phyloP scores from a whole-genome alignment of 169 alveolate genomes.

The Cyclospora cayetanensis region DNA sequence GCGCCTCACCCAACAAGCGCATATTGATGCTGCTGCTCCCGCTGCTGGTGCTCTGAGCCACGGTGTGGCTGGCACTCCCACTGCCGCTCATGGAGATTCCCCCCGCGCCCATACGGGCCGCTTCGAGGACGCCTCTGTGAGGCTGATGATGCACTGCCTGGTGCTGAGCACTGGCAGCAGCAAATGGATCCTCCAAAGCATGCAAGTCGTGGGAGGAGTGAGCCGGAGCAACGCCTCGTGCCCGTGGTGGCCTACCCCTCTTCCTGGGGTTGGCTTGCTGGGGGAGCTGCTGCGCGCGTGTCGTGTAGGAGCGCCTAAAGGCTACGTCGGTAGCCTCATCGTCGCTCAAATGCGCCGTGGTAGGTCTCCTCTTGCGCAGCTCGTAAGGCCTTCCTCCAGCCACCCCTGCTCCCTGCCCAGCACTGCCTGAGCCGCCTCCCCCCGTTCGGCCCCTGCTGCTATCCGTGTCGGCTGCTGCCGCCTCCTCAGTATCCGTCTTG shows the following conservation, averaged over 20 bases:
- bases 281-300: conserved; percentile 16
- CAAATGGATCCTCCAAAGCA: conserved; percentile 1
- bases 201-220: conserved; percentile 18
- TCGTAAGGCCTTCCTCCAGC: conserved; percentile 34
- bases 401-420: conserved; percentile 34
- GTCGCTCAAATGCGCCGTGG: conserved; percentile 10
- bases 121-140: neutral
- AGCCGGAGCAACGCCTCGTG: conserved; percentile 41
- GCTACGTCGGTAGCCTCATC: conserved; percentile 48
- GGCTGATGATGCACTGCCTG: conserved; percentile 53
- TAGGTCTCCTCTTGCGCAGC: conserved; percentile 54
- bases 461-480: conserved; percentile 50
- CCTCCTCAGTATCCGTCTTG: conserved; percentile 48
- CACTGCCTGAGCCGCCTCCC: neutral
- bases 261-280: conserved; percentile 53
- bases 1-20: conserved; percentile 52
- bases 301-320: conserved; percentile 14
- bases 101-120: neutral
- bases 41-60: conserved; percentile 18
- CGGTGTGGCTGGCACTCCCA: neutral
- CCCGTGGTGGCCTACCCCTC: conserved; percentile 54
- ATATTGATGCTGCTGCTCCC: conserved; percentile 32
- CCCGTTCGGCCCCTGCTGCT: conserved; percentile 57
- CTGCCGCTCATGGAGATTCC: neutral
- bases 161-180: conserved; percentile 54